A percentile compares a stretch with the other conserved stretches of the same genome.
Evolutionary conservation across 2,329 filamentous ascomycete species (phyloP).

Genomic region (Nigrograna mackinnonii): DNA sequence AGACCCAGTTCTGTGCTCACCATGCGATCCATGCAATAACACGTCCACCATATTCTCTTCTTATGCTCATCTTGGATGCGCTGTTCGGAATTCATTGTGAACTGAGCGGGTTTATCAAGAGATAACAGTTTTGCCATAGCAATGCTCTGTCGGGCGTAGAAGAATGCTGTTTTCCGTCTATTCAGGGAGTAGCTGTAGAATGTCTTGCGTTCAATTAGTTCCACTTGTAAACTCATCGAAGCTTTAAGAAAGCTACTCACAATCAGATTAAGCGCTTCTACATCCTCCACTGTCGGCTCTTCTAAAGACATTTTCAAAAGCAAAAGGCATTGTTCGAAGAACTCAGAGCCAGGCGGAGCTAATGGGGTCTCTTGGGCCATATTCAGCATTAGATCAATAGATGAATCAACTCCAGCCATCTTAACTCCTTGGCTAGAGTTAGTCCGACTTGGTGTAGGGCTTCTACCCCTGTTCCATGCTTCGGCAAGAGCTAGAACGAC

Average conservation of each 20-base stretch:
- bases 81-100: background rate
- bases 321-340: background rate
- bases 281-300: background rate
- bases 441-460: background rate
- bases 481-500: background rate
- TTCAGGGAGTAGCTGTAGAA: background rate
- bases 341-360: background rate
- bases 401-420: background rate
- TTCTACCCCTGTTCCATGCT: background rate
- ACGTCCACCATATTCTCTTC: background rate
- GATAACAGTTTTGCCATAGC: background rate
- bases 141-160: background rate
- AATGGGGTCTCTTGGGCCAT: background rate
- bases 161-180: background rate
- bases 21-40: background rate
- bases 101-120: background rate
- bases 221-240: background rate
- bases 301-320: background rate
- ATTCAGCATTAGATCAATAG: background rate
- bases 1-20: background rate
- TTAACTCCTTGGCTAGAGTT: background rate
- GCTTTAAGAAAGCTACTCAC: background rate
- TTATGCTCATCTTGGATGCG: background rate
- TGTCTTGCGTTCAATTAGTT: background rate
- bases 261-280: background rate